Evolutionary conservation across 2,329 filamentous ascomycete genomes (phyloP), one percentile per base, ranked within the genome.

Genomic region (Aspergillus brunneoviolaceus): DNA sequence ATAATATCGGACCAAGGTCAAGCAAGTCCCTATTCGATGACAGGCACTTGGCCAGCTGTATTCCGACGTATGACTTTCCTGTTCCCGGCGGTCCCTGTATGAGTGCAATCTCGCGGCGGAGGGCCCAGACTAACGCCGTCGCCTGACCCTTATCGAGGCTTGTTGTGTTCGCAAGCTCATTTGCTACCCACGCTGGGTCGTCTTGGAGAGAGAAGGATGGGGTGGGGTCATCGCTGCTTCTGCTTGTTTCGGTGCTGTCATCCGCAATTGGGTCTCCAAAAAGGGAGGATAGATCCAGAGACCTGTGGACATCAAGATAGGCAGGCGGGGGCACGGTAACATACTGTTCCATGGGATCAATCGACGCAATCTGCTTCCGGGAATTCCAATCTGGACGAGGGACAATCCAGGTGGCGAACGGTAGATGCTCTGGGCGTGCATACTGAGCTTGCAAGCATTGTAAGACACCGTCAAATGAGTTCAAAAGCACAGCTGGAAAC

Each of bases 71-170:
- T 57, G 66, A 67, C 57, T 69, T 63, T n/a, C 72, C 64, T 55
- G 69, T 68, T 23, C 67, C 65, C 39, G 65, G 63, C 55, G 69
- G 65, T n/a, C 69, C 69, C 59, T 70, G 65, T 4, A 70, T 71
- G 11, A 70, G 57, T 4, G 64, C 61, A 31, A 66, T 49, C 35
- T 68, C 60, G 5, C 58, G 57, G 2, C 51, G 60, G 16, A 65
- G 60, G 19, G 50, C 64, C 19, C 49, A 51, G 14, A 63, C 35
- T 29, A 63, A 11, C 9, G 56, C 61, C 1, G 49, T 19, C 10
- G 50, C 50, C 27, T 63, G 61, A 1, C 59, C 61, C 21, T 31
- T 9, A 48, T 61, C 61, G 3, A 63, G 47, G 12, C 35, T 31
- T 2, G 51, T 56, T 19, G 4, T 29, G 9, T 29, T 29, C 19